phyloP scores from a whole-genome alignment of 2,329 filamentous ascomycete species.

The Metarhizium rileyi region DNA sequence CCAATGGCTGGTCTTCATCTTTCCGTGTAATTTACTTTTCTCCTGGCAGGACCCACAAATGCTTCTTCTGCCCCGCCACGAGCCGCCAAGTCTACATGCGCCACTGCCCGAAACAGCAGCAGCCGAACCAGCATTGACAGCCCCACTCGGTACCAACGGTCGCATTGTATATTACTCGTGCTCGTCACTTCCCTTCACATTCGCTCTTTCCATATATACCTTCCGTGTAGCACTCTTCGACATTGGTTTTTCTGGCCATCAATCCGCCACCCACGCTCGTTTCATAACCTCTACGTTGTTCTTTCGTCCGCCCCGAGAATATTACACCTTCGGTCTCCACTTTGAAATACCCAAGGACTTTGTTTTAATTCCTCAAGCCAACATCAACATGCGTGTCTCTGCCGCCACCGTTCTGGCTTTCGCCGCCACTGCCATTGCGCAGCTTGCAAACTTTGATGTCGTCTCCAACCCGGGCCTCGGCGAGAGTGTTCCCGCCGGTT shows the following conservation, averaged over 20 bases:
- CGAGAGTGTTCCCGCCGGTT: slow-evolving; percentile 37
- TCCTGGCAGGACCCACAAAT: slow-evolving; percentile 5
- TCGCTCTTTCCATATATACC: slow-evolving; percentile 11
- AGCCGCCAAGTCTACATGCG: neutral
- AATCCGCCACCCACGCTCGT: slow-evolving; percentile 23
- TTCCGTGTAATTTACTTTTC: slow-evolving; percentile 10
- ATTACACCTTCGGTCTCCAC: neutral
- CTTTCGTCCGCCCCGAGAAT: slow-evolving; percentile 4
- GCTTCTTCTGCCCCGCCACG: neutral
- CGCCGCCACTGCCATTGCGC: slow-evolving; percentile 39
- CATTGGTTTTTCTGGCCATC: slow-evolving; percentile 13
- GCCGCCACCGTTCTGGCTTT: slow-evolving; percentile 41
- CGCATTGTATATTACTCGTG: neutral
- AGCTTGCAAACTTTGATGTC: slow-evolving; percentile 46
- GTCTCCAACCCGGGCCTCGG: slow-evolving; percentile 36
- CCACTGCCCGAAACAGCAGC: neutral
- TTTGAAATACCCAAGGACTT: neutral
- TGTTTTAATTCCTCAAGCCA: neutral
- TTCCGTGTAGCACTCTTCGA: slow-evolving; percentile 11
- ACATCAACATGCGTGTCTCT: slow-evolving; percentile 45
- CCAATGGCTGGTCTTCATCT: slow-evolving; percentile 6
- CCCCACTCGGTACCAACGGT: no score
- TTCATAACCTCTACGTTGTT: slow-evolving; percentile 11
- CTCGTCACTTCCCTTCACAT: slow-evolving; percentile 5
- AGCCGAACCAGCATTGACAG: neutral